These are phyloP conservation scores for Neobulgaria alba DNA, from an alignment of 2,329 filamentous ascomycete species.

Conservation along the genomic window DNA sequence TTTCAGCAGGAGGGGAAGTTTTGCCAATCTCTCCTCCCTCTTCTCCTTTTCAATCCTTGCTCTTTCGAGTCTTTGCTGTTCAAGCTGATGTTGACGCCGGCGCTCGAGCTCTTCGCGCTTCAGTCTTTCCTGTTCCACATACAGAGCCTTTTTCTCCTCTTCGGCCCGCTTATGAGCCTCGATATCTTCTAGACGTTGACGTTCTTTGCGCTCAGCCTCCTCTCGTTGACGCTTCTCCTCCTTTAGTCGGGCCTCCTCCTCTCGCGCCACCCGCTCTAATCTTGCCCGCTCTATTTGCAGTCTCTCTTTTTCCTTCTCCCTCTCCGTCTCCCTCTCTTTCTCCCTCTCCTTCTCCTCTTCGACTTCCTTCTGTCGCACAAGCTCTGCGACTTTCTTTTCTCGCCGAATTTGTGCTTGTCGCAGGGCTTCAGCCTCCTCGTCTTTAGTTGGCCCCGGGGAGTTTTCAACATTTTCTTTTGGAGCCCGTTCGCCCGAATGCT, in stretches of 20 bases:
- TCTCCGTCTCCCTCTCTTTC: conserved; percentile 3
- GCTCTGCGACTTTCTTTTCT: conserved; percentile 8
- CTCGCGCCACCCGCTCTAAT: conserved; percentile 19
- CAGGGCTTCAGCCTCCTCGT: conserved; percentile 30
- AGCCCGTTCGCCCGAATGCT: conserved; percentile 6
- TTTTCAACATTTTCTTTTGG: conserved; percentile 7
- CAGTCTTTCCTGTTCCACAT: conserved; percentile 27
- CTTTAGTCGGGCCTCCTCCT: conserved; percentile 27
- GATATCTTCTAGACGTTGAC: conserved; percentile 21
- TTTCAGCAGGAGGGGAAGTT: conserved; percentile 49
- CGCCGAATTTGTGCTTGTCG: conserved; percentile 9
- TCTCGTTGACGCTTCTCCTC: conserved; percentile 27
- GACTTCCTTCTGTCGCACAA: conserved; percentile 17
- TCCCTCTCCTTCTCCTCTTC: conserved; percentile 26
- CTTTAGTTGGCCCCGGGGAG: conserved; percentile 31
- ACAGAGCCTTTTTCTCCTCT: conserved; percentile 30
- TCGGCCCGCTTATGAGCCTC: conserved; percentile 20
- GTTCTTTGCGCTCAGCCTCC: conserved; percentile 23
- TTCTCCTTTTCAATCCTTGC: conserved; percentile 42
- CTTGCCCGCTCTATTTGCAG: conserved; percentile 21
- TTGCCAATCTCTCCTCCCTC: conserved; percentile 45
- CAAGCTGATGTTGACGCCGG: conserved; percentile 26
- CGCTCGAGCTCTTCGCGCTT: conserved; percentile 33
- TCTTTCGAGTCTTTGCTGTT: conserved; percentile 40
- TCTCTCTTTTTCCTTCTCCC: conserved; percentile 15